Conservation (phyloP, 352 stramenopile species). For the Pythium scleroteichum region DNA sequence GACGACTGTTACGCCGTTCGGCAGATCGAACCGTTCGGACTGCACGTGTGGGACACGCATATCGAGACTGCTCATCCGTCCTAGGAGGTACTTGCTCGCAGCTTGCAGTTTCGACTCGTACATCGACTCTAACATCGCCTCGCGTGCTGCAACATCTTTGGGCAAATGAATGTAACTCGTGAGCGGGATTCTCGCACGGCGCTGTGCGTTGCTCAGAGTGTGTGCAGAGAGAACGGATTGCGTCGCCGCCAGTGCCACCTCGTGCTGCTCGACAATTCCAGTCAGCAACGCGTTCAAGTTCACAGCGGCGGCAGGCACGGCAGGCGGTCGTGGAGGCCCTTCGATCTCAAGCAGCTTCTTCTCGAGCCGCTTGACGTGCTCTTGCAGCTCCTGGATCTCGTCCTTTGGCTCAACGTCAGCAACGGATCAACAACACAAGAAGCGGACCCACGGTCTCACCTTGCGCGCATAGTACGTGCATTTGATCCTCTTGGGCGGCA, state of each 20-base stretch:
- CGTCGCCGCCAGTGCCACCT: conserved; percentile 7
- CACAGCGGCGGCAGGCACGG: not conserved
- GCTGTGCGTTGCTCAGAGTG: not conserved
- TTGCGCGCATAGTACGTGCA: conserved; percentile 23
- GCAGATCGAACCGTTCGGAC: conserved; percentile 7
- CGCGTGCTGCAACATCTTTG: not conserved
- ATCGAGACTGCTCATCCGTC: not conserved
- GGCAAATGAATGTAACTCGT: conserved; percentile 12
- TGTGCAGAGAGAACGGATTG: conserved; percentile 16
- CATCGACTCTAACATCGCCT: not conserved
- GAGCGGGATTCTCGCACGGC: not conserved
- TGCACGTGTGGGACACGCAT: conserved; percentile 5
- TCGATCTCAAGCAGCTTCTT: conserved; percentile 8
- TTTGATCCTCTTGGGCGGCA: conserved; percentile 15
- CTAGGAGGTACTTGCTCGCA: not conserved
- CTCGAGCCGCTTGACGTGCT: conserved; percentile 1
- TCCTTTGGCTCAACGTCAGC: conserved; percentile 1
- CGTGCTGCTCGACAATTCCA: not conserved
- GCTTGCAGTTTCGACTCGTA: not conserved
- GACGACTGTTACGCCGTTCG: conserved; percentile 1
- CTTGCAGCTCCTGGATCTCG: conserved; percentile 17
- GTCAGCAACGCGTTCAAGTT: not conserved
- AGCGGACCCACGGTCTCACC: not conserved
- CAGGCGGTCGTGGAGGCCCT: not conserved
- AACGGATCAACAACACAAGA: not conserved